These are phyloP conservation scores for Crucibulum laeve DNA, from an alignment of 768 basidiomycete genomes.

Conservation along the genomic window DNA sequence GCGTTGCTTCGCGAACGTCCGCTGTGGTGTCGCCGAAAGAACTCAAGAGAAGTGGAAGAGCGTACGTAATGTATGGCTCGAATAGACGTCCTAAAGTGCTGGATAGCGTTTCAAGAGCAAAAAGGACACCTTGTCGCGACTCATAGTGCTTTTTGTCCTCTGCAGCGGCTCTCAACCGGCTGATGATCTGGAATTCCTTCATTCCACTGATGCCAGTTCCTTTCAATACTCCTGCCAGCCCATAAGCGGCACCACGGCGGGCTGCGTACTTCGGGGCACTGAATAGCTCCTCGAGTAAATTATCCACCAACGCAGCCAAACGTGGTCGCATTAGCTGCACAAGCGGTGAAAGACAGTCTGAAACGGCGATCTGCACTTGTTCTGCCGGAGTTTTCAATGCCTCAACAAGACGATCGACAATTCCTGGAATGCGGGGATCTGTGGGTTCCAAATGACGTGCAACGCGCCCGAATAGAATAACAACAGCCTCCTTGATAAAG, in stretches of 20 bases:
- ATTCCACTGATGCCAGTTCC: slow-evolving; percentile 86
- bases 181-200: slow-evolving; percentile 79
- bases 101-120: slow-evolving; percentile 91
- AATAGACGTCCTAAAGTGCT: slow-evolving; percentile 84
- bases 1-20: slow-evolving; percentile 91
- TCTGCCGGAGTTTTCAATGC: slow-evolving; percentile 93
- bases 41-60: slow-evolving; percentile 77
- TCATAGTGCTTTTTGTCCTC: slow-evolving; percentile 91
- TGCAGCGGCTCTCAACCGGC: slow-evolving; percentile 64
- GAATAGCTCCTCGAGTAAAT: slow-evolving; percentile 73
- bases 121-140: slow-evolving; percentile 89
- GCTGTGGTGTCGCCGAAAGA: slow-evolving; percentile 82
- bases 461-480: slow-evolving; percentile 90
- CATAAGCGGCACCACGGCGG: slow-evolving; percentile 97
- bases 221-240: slow-evolving; percentile 87
- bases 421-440: slow-evolving; percentile 72
- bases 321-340: slow-evolving; percentile 65
- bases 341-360: slow-evolving; percentile 89
- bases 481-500: slow-evolving; percentile 89
- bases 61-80: slow-evolving; percentile 85
- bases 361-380: slow-evolving; percentile 94
- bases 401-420: slow-evolving; percentile 82
- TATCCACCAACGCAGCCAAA: slow-evolving; percentile 63
- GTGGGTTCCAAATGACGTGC: slow-evolving; percentile 80
- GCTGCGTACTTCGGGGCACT: slow-evolving; percentile 82